Evolutionary conservation across 2,329 filamentous ascomycete species (phyloP).

Genomic region (Epichloe amarillans): DNA sequence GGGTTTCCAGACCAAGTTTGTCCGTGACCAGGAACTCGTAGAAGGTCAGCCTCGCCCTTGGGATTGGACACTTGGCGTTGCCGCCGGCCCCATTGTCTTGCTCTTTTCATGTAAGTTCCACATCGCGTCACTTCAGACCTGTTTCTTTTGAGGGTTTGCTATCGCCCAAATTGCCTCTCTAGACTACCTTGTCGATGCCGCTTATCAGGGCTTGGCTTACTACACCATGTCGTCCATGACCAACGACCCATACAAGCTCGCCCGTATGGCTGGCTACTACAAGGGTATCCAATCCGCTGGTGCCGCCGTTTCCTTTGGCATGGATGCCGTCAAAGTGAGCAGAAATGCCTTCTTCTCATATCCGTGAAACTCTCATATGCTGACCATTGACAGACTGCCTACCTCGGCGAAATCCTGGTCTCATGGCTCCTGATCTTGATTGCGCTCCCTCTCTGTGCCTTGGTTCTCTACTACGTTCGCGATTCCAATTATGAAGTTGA

Average conservation of each 20-base stretch:
- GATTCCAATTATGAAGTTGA: slow-evolving; percentile 3
- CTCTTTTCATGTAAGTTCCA: slow-evolving; percentile 11
- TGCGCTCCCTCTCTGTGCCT: slow-evolving; percentile 2
- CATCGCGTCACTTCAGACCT: too few species aligned
- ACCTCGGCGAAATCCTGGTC: slow-evolving; percentile 4
- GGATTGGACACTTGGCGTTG: slow-evolving; percentile 13
- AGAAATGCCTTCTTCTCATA: not conserved
- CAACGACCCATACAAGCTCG: slow-evolving; percentile 59
- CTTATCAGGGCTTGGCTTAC: slow-evolving; percentile 41
- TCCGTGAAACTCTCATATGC: not conserved
- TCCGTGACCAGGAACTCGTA: slow-evolving; percentile 7
- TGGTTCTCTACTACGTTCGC: slow-evolving; percentile 3
- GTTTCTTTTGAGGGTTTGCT: too few species aligned
- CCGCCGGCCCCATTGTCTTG: slow-evolving; percentile 14
- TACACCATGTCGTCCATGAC: slow-evolving; percentile 66
- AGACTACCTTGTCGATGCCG: slow-evolving; percentile 15
- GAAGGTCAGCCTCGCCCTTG: slow-evolving; percentile 11
- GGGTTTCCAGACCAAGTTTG: slow-evolving; percentile 48
- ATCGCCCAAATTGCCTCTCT: not conserved
- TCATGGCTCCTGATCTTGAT: slow-evolving; percentile 2
- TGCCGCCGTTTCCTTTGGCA: slow-evolving; percentile 35
- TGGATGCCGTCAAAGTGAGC: slow-evolving; percentile 19
- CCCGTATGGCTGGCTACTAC: slow-evolving; percentile 68
- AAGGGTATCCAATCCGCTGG: slow-evolving; percentile 73
- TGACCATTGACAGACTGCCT: slow-evolving; percentile 1